Evolutionary conservation across 148 eudicot genomes (phyloP), one percentile per base, ranked within the genome.

Genomic region (Agrostemma githago): DNA sequence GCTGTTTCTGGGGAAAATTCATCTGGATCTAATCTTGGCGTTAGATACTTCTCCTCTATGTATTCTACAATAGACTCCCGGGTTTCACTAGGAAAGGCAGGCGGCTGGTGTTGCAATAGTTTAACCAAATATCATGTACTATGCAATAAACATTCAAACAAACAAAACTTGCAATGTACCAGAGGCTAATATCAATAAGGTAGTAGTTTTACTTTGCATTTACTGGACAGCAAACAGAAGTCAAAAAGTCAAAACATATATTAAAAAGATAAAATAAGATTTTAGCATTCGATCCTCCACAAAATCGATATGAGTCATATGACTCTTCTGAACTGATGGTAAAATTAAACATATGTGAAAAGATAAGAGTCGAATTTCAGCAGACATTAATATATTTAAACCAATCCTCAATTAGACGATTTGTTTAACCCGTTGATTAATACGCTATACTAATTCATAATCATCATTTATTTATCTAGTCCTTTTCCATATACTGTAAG

Each of bases 31-130:
- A 95, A 79, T 77, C 87, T 86, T 39, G 97, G 97, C n/a, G 83
- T 72, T 44, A 95, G 84, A 81, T 90, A 88, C 73, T 87, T 90
- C 64, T 90, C 96, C 84, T 90, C 86, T 71, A 95, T 85, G 72
- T 80, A 87, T 59, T 81, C 88, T 75, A 82, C 83, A 44, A 95
- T 85, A 40, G 97, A 87, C 68, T 90, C 93, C 3, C 85, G 80
- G 46, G 99, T 92, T 81, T 95, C 99, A 57, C 56, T 77, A n/a
- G 89, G 84, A 82, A 90, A 95, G 68, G 99, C 99, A 53, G 99
- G 99, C 8, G 91, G 97, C 99, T 95, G 90, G 77, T 73, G 72
- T 64, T 54, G 42, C 70, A 72, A 74, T 15, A 62, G 62, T 71
- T 65, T 6, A 40, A 41, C 6, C 58, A 66, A 56, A n/a, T 54